Evolutionary conservation across 192 early-diverging fungal species (phyloP).

Genomic region (Coemansia sp.): DNA sequence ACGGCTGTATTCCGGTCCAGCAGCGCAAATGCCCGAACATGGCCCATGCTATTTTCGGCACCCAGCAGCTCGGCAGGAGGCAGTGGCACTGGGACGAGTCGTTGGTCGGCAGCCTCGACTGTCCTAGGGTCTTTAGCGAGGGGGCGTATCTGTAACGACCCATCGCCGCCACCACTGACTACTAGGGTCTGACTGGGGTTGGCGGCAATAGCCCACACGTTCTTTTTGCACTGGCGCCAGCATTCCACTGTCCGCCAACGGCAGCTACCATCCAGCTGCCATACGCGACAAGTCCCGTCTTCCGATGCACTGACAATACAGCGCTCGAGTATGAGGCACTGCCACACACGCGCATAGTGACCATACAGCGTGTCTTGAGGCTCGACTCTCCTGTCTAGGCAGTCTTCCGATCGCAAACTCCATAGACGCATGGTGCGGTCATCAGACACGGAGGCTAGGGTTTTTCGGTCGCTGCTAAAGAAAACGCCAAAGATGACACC

Average conservation of each 20-base stretch:
- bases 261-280: slow-evolving; percentile 32
- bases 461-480: slow-evolving; percentile 60
- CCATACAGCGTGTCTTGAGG: slow-evolving; percentile 57
- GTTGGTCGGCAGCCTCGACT: slow-evolving; percentile 48
- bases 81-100: slow-evolving; percentile 51
- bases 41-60: background rate
- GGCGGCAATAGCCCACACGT: slow-evolving; percentile 78
- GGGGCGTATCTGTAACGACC: slow-evolving; percentile 53
- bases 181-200: slow-evolving; percentile 52
- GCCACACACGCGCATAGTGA: slow-evolving; percentile 80
- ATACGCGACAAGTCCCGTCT: slow-evolving; percentile 79
- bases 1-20: slow-evolving; percentile 23
- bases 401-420: slow-evolving; percentile 17
- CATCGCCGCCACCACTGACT: slow-evolving; percentile 79
- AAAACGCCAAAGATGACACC: slow-evolving; percentile 78
- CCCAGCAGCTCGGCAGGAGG: slow-evolving; percentile 22
- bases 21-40: slow-evolving; percentile 52
- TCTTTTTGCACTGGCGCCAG: slow-evolving; percentile 65
- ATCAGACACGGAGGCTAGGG: slow-evolving; percentile 72
- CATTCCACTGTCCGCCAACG: background rate
- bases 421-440: slow-evolving; percentile 82
- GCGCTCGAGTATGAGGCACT: slow-evolving; percentile 59
- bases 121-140: background rate
- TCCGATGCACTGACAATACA: slow-evolving; percentile 70
- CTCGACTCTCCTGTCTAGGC: background rate